Evolutionary conservation across 306 rosid genomes (phyloP).

Genomic region (Styphnolobium japonicum): DNA sequence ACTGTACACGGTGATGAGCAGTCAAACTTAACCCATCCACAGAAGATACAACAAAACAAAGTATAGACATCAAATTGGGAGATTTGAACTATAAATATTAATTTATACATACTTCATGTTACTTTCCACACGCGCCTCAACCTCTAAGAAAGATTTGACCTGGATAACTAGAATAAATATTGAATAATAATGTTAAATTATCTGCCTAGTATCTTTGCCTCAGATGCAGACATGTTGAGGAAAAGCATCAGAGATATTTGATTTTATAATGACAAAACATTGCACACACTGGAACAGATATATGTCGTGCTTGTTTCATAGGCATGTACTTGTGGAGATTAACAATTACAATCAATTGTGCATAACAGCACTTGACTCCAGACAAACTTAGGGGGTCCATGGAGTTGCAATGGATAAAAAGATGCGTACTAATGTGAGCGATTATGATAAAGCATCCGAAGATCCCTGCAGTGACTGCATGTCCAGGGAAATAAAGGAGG

Average conservation of each 20-base stretch:
- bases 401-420: background rate
- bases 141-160: too few species aligned
- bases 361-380: background rate
- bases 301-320: background rate
- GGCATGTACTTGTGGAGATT: background rate
- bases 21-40: background rate
- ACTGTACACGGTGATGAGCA: background rate
- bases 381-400: background rate
- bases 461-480: slow-evolving; percentile 77
- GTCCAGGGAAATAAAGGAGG: slow-evolving; percentile 77
- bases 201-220: background rate
- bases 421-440: slow-evolving; percentile 14
- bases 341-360: background rate
- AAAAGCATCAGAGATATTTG: background rate
- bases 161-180: too few species aligned
- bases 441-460: slow-evolving; percentile 45
- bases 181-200: too few species aligned
- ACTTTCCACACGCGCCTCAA: too few species aligned
- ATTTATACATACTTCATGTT: too few species aligned
- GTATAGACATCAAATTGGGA: background rate
- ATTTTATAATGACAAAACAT: background rate
- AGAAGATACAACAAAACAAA: background rate
- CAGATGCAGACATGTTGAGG: background rate
- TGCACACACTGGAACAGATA: background rate
- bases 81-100: too few species aligned